Conservation (phyloP, 2,329 filamentous ascomycete species). For the Orbilia oligospora region DNA sequence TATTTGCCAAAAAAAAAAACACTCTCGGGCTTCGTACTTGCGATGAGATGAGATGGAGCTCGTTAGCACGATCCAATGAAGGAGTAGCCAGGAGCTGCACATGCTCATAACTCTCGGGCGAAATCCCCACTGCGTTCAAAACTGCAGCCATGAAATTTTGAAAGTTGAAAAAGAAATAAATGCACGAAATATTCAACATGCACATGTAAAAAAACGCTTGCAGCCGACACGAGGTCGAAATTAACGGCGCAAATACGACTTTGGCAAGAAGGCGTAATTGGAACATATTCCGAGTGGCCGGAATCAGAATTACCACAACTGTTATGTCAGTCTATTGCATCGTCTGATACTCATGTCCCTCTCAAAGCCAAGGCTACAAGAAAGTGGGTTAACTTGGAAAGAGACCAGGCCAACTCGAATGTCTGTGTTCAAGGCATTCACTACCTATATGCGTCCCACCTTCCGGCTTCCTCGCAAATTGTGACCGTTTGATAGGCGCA, state of each 20-base stretch:
- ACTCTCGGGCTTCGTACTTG: not conserved
- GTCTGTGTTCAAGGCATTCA: not conserved
- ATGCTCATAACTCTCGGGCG: too few relatives aligned
- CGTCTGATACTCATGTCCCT: not conserved
- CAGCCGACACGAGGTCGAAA: not conserved
- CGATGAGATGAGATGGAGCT: not conserved
- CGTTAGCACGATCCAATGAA: too few relatives aligned
- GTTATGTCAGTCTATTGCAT: not conserved
- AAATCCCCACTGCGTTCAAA: not conserved
- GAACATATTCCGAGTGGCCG: not conserved
- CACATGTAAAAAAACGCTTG: not conserved
- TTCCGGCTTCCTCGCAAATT: not conserved
- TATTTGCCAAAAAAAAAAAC: too few relatives aligned
- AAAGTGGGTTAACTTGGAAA: not conserved
- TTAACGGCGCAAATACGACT: not conserved
- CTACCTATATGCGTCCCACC: not conserved
- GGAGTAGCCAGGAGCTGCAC: too few relatives aligned
- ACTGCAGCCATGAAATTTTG: not conserved
- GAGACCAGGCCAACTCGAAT: not conserved
- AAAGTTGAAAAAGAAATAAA: not conserved
- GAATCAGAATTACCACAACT: not conserved
- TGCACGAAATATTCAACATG: not conserved
- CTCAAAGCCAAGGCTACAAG: not conserved
- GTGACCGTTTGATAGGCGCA: slow-evolving; percentile 5
- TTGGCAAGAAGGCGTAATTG: not conserved